Percentiles rank a stretch among this genome's conserved stretches.
phyloP scores from a whole-genome alignment of 2,329 filamentous ascomycete species.

The Lecanicillium sp. region DNA sequence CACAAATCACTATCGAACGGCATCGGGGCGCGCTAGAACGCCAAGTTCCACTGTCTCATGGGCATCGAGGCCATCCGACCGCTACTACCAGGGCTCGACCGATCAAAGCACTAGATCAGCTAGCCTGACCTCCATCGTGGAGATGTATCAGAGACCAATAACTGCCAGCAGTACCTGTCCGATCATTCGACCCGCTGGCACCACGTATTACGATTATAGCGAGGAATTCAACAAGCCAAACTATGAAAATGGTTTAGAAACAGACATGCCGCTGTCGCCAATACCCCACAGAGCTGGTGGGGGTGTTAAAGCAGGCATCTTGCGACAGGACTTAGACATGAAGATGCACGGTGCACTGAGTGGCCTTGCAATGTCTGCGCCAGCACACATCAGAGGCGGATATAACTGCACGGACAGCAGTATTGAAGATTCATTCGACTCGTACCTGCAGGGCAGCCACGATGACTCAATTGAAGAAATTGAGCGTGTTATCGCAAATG shows the following conservation, averaged over 20 bases:
- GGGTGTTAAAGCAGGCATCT: constrained; percentile 22
- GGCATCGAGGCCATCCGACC: constrained; percentile 25
- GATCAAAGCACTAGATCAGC: constrained; percentile 37
- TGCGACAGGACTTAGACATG: constrained; percentile 19
- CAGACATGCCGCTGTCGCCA: constrained; percentile 25
- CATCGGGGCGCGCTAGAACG: constrained; percentile 27
- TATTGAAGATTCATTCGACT: constrained; percentile 7
- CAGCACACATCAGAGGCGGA: neutral
- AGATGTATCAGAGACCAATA: constrained; percentile 36
- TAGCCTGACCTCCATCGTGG: constrained; percentile 45
- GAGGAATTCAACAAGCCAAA: constrained; percentile 40
- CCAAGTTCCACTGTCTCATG: constrained; percentile 28
- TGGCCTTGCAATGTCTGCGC: neutral
- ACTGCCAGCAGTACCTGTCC: constrained; percentile 23
- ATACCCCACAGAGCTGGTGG: constrained; percentile 23
- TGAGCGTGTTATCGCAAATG: constrained; percentile 10
- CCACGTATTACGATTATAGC: constrained; percentile 48
- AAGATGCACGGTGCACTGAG: neutral
- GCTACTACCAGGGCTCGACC: constrained; percentile 29
- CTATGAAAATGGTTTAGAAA: constrained; percentile 14
- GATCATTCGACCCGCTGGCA: constrained; percentile 25
- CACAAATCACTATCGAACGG: constrained; percentile 19
- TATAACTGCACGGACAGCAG: neutral
- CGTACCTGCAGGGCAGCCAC: constrained; percentile 11
- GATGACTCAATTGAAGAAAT: constrained; percentile 14